Evolutionary conservation across 2,329 filamentous ascomycete genomes (phyloP).

Genomic region (Colletotrichum sp.): DNA sequence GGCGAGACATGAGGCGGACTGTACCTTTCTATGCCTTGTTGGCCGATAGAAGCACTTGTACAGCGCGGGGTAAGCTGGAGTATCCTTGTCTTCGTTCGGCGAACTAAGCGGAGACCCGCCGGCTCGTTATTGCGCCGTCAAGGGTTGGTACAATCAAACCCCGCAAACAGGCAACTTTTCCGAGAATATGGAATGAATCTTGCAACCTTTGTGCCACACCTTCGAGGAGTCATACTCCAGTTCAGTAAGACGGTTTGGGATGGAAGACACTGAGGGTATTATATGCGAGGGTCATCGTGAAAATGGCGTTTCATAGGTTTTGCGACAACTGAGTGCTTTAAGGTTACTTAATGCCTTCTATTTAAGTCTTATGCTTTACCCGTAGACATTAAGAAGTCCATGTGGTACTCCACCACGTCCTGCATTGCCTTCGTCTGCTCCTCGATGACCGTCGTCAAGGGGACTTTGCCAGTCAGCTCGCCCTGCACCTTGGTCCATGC

Average conservation of each 20-base stretch:
- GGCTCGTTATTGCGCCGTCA: not conserved
- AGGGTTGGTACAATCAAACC: not conserved
- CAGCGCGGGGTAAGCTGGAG: not conserved
- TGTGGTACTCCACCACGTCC: constrained; percentile 51
- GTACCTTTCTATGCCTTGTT: not conserved
- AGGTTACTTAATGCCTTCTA: not conserved
- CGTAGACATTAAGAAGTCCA: constrained; percentile 29
- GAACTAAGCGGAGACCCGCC: not conserved
- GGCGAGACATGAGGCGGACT: not conserved
- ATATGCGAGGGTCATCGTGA: not conserved
- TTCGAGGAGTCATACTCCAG: not conserved
- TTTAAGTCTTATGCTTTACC: not conserved
- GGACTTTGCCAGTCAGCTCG: constrained; percentile 50
- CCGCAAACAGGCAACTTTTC: not conserved
- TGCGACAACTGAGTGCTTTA: not conserved
- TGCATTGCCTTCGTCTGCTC: constrained; percentile 52
- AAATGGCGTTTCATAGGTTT: not conserved
- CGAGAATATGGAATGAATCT: not conserved
- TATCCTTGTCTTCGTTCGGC: not conserved
- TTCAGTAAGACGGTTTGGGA: not conserved
- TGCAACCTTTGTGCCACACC: too few species aligned
- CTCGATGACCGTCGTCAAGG: constrained; percentile 53
- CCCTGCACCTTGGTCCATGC: constrained; percentile 51
- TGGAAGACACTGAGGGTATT: not conserved
- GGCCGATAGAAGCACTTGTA: not conserved